These are phyloP conservation scores for Lantana camara DNA, from an alignment of 257 asterid species.

Conservation along the genomic window DNA sequence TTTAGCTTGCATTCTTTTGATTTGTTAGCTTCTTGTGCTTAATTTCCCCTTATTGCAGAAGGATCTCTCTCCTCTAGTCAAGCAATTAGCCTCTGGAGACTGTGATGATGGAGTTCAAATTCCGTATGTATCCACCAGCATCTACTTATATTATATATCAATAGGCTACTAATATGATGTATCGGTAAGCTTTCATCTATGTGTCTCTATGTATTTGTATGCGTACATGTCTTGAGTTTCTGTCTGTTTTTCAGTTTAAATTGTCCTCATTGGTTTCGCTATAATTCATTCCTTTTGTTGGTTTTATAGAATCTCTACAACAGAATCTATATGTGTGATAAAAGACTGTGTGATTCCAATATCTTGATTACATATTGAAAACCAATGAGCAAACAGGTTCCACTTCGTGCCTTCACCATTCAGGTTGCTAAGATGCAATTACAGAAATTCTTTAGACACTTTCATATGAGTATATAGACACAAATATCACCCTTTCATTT, in stretches of 20 bases:
- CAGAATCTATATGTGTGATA: too few species aligned
- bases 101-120: slow-evolving; percentile 53
- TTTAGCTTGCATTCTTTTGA: slow-evolving; percentile 4
- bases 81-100: slow-evolving; percentile 64
- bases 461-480: background rate
- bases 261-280: too few species aligned
- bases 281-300: too few species aligned
- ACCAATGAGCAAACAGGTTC: slow-evolving; percentile 89
- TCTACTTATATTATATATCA: slow-evolving; percentile 18
- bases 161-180: slow-evolving; percentile 5
- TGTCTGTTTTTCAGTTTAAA: too few species aligned
- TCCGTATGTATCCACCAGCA: slow-evolving; percentile 63
- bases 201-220: too few species aligned
- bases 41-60: slow-evolving; percentile 43
- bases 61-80: slow-evolving; percentile 92
- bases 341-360: slow-evolving; percentile 93
- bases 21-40: slow-evolving; percentile 24
- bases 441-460: background rate
- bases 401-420: slow-evolving; percentile 76
- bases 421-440: slow-evolving; percentile 59
- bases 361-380: slow-evolving; percentile 76
- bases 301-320: too few species aligned
- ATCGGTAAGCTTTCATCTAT: slow-evolving; percentile 9
- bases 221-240: too few species aligned
- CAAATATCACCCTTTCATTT: background rate